Evolutionary conservation across 305 asterid genomes (phyloP).

Genomic region (Withania somnifera): DNA sequence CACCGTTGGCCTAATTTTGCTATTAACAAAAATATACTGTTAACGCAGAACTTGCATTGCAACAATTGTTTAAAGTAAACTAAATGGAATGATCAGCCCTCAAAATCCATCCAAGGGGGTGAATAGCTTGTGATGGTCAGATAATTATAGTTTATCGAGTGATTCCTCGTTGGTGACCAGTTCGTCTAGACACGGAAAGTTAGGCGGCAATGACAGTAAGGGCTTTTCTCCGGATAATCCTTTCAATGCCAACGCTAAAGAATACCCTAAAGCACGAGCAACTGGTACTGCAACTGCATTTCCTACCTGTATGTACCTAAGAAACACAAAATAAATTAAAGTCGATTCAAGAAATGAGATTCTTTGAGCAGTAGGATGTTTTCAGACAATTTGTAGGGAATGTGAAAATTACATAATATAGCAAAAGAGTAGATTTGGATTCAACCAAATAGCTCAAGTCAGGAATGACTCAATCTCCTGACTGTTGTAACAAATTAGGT

Average conservation of each 20-base stretch:
- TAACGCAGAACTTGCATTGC: neutral
- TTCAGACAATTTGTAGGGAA: neutral
- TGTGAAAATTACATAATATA: neutral
- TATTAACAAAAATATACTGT: neutral
- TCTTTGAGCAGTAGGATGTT: neutral
- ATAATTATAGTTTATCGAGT: neutral
- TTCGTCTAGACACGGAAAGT: neutral
- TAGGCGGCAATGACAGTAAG: conserved; percentile 26
- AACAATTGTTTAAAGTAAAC: neutral
- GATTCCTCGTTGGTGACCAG: neutral
- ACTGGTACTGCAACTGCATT: conserved; percentile 94
- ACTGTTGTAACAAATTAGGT: too few species aligned
- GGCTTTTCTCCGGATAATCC: conserved; percentile 30
- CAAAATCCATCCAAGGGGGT: neutral
- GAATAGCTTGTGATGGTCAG: neutral
- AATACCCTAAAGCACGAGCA: conserved; percentile 62
- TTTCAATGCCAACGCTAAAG: conserved; percentile 38
- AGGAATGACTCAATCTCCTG: too few species aligned
- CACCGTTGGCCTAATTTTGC: neutral
- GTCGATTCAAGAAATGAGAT: neutral
- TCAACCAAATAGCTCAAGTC: neutral
- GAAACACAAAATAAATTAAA: neutral
- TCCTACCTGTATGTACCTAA: conserved; percentile 77
- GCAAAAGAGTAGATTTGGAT: neutral
- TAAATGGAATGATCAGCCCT: neutral